phyloP scores from a whole-genome alignment of 805 yeast genomes.

The Lachancea waltii region DNA sequence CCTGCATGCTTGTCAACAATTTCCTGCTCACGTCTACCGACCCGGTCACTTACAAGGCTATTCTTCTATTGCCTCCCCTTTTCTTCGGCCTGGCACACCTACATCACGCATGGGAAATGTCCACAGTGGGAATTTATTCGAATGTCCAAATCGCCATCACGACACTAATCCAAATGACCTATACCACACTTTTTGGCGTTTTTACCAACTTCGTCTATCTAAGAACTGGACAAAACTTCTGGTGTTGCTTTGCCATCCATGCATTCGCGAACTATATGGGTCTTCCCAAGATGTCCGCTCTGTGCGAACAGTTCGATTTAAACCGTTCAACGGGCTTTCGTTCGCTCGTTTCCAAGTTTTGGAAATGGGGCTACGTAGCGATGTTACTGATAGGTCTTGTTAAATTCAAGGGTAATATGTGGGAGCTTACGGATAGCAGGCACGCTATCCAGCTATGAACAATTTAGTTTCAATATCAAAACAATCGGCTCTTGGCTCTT shows the following conservation, averaged over 20 bases:
- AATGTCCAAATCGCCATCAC: conserved; percentile 15
- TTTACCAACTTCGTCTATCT: conserved; percentile 29
- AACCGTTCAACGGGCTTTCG: not conserved
- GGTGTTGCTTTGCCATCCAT: conserved; percentile 29
- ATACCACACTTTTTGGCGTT: conserved; percentile 31
- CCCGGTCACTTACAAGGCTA: conserved; percentile 1
- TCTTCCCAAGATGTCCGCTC: conserved; percentile 26
- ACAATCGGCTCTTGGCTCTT: not conserved
- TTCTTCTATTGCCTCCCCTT: conserved; percentile 23
- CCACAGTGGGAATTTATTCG: conserved; percentile 14
- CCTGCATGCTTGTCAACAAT: conserved; percentile 25
- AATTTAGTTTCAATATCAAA: not conserved
- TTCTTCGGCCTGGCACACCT: conserved; percentile 33
- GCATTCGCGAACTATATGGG: conserved; percentile 30
- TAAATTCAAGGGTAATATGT: conserved; percentile 15
- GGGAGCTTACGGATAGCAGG: conserved; percentile 1
- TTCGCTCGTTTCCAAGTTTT: conserved; percentile 9
- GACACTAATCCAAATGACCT: conserved; percentile 22
- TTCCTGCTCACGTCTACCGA: conserved; percentile 13
- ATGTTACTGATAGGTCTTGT: conserved; percentile 18
- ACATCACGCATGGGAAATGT: conserved; percentile 31
- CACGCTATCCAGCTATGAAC: conserved; percentile 1
- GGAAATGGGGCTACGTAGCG: conserved; percentile 23
- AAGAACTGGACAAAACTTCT: conserved; percentile 26
- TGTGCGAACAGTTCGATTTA: conserved; percentile 11